A percentile compares a stretch with the other conserved stretches of the same genome.
Evolutionary conservation across 2,329 filamentous ascomycete genomes (phyloP).

Genomic region (Alternaria angustiovoidea): DNA sequence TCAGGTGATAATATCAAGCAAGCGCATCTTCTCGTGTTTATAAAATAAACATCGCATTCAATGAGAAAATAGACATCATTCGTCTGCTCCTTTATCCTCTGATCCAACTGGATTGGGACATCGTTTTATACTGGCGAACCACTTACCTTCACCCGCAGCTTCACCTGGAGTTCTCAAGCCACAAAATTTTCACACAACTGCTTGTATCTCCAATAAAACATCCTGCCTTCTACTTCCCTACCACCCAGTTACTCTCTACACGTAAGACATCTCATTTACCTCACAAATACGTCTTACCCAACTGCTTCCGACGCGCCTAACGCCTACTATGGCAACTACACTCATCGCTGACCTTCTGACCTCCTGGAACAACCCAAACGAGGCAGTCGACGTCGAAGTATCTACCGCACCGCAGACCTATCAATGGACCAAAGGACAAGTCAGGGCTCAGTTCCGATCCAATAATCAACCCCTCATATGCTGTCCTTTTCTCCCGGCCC

Average conservation of each 20-base stretch:
- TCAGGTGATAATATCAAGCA: neutral
- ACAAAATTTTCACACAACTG: neutral
- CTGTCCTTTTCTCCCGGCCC: conserved; percentile 3
- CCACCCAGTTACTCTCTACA: no score
- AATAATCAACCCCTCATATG: neutral
- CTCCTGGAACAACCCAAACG: neutral
- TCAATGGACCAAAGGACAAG: neutral
- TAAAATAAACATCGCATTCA: neutral
- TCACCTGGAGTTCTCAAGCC: neutral
- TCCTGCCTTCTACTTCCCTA: neutral
- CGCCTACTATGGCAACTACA: neutral
- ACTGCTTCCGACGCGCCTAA: neutral
- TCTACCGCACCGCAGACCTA: neutral
- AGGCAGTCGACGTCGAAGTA: neutral
- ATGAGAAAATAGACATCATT: neutral
- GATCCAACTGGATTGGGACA: neutral
- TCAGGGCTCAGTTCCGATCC: neutral
- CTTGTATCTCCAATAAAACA: neutral
- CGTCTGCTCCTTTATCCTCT: neutral
- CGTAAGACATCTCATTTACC: no score
- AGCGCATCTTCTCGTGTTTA: neutral
- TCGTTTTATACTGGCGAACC: neutral
- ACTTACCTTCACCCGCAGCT: neutral
- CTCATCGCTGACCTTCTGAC: neutral
- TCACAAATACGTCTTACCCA: neutral